Percentiles rank a stretch among this genome's conserved stretches.
Conservation (phyloP, 2,329 filamentous ascomycete genomes). For the Setomelanomma holmii region DNA sequence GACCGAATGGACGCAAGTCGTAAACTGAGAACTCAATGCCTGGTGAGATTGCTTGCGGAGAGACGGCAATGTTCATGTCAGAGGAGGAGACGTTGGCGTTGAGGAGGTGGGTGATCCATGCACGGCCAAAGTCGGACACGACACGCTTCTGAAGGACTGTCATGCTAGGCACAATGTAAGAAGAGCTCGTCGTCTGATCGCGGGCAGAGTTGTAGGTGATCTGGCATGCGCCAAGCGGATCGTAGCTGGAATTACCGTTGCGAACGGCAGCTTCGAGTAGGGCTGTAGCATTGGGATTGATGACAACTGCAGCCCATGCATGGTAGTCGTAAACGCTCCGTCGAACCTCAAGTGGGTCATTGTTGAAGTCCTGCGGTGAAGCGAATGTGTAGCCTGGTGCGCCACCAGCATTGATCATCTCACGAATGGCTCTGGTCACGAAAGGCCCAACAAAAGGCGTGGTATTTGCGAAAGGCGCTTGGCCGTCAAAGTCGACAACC, state of each 20-base stretch:
- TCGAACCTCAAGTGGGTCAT: slow-evolving; percentile 64
- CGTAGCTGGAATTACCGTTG: slow-evolving; percentile 65
- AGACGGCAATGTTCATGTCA: slow-evolving; percentile 49
- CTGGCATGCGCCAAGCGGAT: slow-evolving; percentile 65
- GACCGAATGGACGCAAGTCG: slow-evolving; percentile 67
- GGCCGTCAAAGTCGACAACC: slow-evolving; percentile 69
- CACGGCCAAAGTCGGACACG: slow-evolving; percentile 56
- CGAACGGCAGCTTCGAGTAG: slow-evolving; percentile 62
- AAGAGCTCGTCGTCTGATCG: slow-evolving; percentile 61
- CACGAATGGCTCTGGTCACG: slow-evolving; percentile 55
- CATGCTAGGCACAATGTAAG: slow-evolving; percentile 62
- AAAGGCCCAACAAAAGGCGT: slow-evolving; percentile 63
- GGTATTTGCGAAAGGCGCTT: slow-evolving; percentile 56
- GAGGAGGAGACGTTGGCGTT: slow-evolving; percentile 29
- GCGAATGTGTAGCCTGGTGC: slow-evolving; percentile 60
- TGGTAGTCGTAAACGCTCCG: slow-evolving; percentile 65
- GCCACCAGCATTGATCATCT: slow-evolving; percentile 46
- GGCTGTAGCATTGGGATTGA: slow-evolving; percentile 68
- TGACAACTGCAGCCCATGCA: slow-evolving; percentile 66
- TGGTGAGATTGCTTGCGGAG: slow-evolving; percentile 62
- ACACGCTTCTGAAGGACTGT: slow-evolving; percentile 55
- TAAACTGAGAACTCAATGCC: slow-evolving; percentile 62
- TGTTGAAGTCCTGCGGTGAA: slow-evolving; percentile 58
- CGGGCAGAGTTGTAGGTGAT: slow-evolving; percentile 64
- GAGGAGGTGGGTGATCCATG: slow-evolving; percentile 48